phyloP scores from a whole-genome alignment of 192 early-diverging fungal genomes.

The Coemansia sp. region DNA sequence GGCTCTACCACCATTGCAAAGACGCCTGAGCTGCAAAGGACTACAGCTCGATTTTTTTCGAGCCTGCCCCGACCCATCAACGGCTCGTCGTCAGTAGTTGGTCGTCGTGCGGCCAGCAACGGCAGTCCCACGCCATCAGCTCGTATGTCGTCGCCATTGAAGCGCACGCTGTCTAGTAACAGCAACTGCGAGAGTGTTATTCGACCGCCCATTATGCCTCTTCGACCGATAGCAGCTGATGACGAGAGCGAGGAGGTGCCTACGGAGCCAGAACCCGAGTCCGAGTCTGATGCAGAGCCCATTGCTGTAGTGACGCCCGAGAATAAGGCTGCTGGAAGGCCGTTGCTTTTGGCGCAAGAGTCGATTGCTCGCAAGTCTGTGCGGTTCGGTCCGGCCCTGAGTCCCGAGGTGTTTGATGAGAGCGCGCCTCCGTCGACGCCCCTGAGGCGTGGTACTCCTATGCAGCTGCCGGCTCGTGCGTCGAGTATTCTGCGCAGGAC shows the following conservation, averaged over 20 bases:
- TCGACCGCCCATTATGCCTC: background rate
- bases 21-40: background rate
- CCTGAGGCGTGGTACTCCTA: constrained; percentile 59
- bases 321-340: background rate
- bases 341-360: background rate
- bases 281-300: constrained; percentile 19
- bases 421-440: constrained; percentile 61
- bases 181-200: background rate
- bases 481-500: constrained; percentile 45
- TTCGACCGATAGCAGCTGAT: background rate
- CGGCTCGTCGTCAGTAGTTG: background rate
- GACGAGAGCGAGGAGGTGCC: constrained; percentile 26
- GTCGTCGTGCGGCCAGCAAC: background rate
- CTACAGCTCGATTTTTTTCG: constrained; percentile 18
- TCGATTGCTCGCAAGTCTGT: constrained; percentile 39
- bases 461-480: constrained; percentile 28
- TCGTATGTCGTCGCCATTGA: constrained; percentile 32
- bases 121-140: background rate
- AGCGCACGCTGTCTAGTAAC: constrained; percentile 40
- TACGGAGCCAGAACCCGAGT: constrained; percentile 34
- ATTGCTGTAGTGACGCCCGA: background rate
- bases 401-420: constrained; percentile 66
- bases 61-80: constrained; percentile 16
- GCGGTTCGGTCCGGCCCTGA: constrained; percentile 63
- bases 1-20: background rate